Conservation (phyloP, 768 basidiomycete genomes). For the Flagelloscypha sp. region DNA sequence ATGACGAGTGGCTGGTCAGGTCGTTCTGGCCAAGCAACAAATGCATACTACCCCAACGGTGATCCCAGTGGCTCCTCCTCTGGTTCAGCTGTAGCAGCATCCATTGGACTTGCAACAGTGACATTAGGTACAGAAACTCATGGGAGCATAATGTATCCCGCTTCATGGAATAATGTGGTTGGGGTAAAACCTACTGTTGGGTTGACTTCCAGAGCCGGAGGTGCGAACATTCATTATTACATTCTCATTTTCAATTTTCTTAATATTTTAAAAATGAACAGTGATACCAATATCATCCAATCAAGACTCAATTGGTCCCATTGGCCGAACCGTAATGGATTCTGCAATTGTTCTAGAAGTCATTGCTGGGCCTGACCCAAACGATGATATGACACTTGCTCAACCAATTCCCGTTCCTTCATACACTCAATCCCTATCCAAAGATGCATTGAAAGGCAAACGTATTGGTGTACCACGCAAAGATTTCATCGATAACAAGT, state of each 20-base stretch:
- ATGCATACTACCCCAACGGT: conserved; percentile 40
- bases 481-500: conserved; percentile 25
- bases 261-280: conserved; percentile 11
- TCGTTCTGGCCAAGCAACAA: conserved; percentile 41
- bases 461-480: conserved; percentile 47
- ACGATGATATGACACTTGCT: conserved; percentile 45
- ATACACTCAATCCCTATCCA: conserved; percentile 43
- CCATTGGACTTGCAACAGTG: conserved; percentile 43
- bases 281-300: conserved; percentile 50
- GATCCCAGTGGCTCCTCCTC: conserved; percentile 54
- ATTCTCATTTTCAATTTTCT: neutral
- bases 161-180: conserved; percentile 43
- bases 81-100: conserved; percentile 47
- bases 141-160: conserved; percentile 48
- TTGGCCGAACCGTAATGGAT: conserved; percentile 45
- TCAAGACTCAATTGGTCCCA: conserved; percentile 54
- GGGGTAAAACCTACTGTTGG: conserved; percentile 58
- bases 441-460: conserved; percentile 38
- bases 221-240: conserved; percentile 17
- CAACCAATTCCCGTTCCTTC: conserved; percentile 48
- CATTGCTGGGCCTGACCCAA: conserved; percentile 47
- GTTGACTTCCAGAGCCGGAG: conserved; percentile 50
- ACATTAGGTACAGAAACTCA: conserved; percentile 44
- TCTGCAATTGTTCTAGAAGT: conserved; percentile 47
- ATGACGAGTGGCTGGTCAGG: conserved; percentile 51